phyloP scores from a whole-genome alignment of 371 early-diverging fungal species.

The Circinella umbellata region DNA sequence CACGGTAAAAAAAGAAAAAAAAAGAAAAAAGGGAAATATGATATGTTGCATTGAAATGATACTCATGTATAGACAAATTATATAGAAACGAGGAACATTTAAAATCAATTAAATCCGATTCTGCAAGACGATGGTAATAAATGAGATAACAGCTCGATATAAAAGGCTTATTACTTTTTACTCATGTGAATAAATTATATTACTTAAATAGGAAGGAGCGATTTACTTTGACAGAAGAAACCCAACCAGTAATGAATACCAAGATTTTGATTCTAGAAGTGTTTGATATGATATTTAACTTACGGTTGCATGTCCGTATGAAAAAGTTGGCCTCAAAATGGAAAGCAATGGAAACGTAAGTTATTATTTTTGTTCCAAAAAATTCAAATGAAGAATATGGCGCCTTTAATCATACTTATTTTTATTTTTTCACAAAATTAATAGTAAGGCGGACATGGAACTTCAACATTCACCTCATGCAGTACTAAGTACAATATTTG shows the following conservation, averaged over 20 bases:
- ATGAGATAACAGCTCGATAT: background rate
- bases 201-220: conserved; percentile 30
- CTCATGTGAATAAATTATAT: no score
- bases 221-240: conserved; percentile 46
- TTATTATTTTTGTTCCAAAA: background rate
- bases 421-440: background rate
- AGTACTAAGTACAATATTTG: conserved; percentile 27
- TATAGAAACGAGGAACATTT: conserved; percentile 36
- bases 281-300: conserved; percentile 51
- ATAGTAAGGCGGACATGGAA: conserved; percentile 23
- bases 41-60: background rate
- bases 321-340: conserved; percentile 31
- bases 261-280: conserved; percentile 57
- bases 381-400: background rate
- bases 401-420: background rate
- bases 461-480: conserved; percentile 20
- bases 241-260: conserved; percentile 41
- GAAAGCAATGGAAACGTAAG: conserved; percentile 40
- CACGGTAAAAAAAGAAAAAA: conserved; percentile 18
- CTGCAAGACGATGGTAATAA: conserved; percentile 28
- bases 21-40: no score
- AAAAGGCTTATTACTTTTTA: background rate
- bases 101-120: conserved; percentile 20
- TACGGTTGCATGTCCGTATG: conserved; percentile 51
- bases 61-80: background rate